These are phyloP conservation scores for Chalciporus piperatus DNA, from an alignment of 768 basidiomycete genomes.

Conservation along the genomic window DNA sequence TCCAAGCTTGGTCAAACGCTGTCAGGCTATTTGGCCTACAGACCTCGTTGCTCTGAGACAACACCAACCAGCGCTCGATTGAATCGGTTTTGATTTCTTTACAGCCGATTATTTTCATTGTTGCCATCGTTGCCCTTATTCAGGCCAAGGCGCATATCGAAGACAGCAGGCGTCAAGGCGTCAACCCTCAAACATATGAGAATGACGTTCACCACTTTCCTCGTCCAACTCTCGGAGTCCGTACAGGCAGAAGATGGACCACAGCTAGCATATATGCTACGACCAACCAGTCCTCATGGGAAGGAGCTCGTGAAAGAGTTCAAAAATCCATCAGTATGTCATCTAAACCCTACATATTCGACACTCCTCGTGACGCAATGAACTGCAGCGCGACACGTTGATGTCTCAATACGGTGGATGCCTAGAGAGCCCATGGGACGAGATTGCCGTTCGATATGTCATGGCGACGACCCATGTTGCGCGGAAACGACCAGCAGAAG, in stretches of 20 bases:
- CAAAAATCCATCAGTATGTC: slow-evolving; percentile 50
- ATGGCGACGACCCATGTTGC: slow-evolving; percentile 69
- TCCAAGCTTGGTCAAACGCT: no score
- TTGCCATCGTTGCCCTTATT: not conserved
- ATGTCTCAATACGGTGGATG: slow-evolving; percentile 47
- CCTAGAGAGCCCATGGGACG: slow-evolving; percentile 78
- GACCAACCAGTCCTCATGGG: slow-evolving; percentile 73
- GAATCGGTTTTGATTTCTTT: no score
- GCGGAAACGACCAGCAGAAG: slow-evolving; percentile 63
- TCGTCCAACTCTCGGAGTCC: slow-evolving; percentile 59
- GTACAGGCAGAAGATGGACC: slow-evolving; percentile 63
- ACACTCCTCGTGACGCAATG: slow-evolving; percentile 29
- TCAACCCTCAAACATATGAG: not conserved
- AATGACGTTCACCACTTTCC: slow-evolving; percentile 54
- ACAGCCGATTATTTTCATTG: not conserved
- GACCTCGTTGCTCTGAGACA: no score
- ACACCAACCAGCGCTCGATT: no score
- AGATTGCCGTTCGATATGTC: slow-evolving; percentile 81
- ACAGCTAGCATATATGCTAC: slow-evolving; percentile 69
- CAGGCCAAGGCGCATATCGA: not conserved
- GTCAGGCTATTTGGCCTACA: no score
- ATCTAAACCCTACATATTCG: not conserved
- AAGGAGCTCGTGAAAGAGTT: slow-evolving; percentile 75
- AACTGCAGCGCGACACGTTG: slow-evolving; percentile 29
- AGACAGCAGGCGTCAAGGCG: not conserved